Percentiles rank a stretch among this genome's conserved stretches.
phyloP scores from a whole-genome alignment of 2,329 filamentous ascomycete species.

The Gaeumannomyces tritici region DNA sequence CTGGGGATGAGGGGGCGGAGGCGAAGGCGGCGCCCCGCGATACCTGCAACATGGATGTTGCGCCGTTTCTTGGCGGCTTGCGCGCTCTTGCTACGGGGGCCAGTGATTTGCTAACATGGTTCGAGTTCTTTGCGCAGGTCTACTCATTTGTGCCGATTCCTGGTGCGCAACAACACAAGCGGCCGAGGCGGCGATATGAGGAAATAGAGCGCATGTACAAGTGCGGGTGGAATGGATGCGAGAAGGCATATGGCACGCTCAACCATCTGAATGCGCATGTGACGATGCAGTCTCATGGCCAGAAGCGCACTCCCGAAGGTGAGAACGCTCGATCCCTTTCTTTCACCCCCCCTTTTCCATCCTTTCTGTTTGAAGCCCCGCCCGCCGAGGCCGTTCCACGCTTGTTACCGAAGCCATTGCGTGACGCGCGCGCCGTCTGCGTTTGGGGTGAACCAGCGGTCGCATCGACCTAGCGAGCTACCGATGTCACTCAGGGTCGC shows the following conservation, averaged over 20 bases:
- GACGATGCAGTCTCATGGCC: slow-evolving; percentile 95
- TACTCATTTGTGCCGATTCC: slow-evolving; percentile 98
- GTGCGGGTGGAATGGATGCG: slow-evolving; percentile 95
- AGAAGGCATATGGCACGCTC: slow-evolving; percentile 95
- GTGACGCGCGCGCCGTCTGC: not conserved
- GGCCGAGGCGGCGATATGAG: slow-evolving; percentile 85
- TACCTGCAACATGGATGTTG: not conserved
- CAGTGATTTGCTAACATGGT: slow-evolving; percentile 9
- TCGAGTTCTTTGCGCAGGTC: slow-evolving; percentile 48
- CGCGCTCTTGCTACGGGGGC: not conserved
- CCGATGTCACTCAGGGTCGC: too few relatives aligned
- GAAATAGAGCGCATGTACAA: slow-evolving; percentile 99
- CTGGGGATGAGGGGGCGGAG: too few relatives aligned
- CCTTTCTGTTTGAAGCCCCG: not conserved
- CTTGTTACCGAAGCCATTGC: not conserved
- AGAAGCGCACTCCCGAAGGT: slow-evolving; percentile 96
- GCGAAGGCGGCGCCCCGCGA: too few relatives aligned
- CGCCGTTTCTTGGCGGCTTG: not conserved
- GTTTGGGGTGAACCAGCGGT: not conserved
- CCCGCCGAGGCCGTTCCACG: too few relatives aligned
- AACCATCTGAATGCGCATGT: slow-evolving; percentile 98
- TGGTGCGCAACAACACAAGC: slow-evolving; percentile 93
- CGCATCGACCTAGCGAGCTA: too few relatives aligned
- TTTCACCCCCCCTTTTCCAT: too few relatives aligned
- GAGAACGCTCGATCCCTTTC: slow-evolving; percentile 27